Conservation (phyloP, 768 basidiomycete species). For the Podaxis mareebaensis region DNA sequence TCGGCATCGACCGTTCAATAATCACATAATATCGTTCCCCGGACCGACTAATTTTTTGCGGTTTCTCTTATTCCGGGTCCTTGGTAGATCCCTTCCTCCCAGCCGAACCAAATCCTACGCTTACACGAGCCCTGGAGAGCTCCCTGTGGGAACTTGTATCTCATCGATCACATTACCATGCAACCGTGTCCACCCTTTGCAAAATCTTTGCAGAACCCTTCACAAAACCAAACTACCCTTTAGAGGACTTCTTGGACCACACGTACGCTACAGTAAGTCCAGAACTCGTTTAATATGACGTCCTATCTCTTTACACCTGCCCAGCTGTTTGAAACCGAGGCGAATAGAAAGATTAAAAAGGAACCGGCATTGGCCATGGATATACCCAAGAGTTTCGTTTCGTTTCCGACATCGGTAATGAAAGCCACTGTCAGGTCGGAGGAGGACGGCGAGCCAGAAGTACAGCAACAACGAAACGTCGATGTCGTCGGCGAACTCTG, state of each 20-base stretch:
- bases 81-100: conserved; percentile 66
- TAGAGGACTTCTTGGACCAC: conserved; percentile 98
- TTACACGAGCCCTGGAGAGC: conserved; percentile 79
- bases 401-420: conserved; percentile 24
- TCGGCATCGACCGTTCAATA: not conserved
- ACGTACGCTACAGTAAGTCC: conserved; percentile 75
- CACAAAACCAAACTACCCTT: conserved; percentile 86
- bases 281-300: not conserved
- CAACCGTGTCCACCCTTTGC: conserved; percentile 82
- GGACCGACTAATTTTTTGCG: not conserved
- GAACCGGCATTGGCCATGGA: conserved; percentile 64
- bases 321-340: conserved; percentile 87
- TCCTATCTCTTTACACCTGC: not conserved
- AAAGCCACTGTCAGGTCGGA: not conserved
- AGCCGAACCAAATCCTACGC: conserved; percentile 68
- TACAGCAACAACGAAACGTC: conserved; percentile 15
- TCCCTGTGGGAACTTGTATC: conserved; percentile 92
- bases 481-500: conserved; percentile 50
- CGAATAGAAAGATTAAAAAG: conserved; percentile 74
- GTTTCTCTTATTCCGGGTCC: not conserved
- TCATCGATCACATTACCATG: conserved; percentile 80
- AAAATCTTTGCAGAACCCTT: conserved; percentile 89
- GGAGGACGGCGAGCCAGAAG: conserved; percentile 8
- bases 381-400: conserved; percentile 31
- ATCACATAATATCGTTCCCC: not conserved